Conservation (phyloP, 176 grass and related monocot genomes). For the Carex parvula region DNA sequence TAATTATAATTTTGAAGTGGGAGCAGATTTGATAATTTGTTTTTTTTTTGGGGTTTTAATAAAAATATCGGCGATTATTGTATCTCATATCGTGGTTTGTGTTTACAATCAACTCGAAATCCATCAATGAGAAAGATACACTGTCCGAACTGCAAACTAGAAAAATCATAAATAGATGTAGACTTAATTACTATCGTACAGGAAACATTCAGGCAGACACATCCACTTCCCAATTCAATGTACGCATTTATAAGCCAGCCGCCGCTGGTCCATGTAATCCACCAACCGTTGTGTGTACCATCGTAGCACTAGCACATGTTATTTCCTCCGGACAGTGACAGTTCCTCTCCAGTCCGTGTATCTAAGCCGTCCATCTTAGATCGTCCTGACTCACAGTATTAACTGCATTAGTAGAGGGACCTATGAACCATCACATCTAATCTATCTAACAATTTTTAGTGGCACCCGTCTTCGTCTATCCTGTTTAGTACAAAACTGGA, state of each 20-base stretch:
- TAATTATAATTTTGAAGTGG: no score
- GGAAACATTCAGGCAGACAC: background rate
- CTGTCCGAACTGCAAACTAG: background rate
- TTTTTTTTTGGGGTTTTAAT: no score
- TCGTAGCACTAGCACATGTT: background rate
- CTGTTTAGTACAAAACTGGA: background rate
- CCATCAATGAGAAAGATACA: background rate
- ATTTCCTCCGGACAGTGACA: background rate
- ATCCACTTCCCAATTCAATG: background rate
- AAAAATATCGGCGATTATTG: no score
- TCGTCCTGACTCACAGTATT: background rate
- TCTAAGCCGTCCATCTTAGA: background rate
- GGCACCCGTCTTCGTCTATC: background rate
- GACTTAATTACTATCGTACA: no score
- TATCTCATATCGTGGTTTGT: background rate
- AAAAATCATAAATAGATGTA: background rate
- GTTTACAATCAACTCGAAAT: background rate
- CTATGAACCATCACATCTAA: background rate
- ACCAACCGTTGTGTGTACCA: background rate
- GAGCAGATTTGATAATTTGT: no score
- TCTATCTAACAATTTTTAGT: background rate
- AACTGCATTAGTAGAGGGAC: background rate
- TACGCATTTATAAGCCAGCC: background rate
- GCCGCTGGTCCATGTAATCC: background rate
- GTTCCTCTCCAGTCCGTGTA: background rate